These are phyloP conservation scores for Hanseniaspora meyeri DNA, from an alignment of 805 yeast species.

Conservation along the genomic window DNA sequence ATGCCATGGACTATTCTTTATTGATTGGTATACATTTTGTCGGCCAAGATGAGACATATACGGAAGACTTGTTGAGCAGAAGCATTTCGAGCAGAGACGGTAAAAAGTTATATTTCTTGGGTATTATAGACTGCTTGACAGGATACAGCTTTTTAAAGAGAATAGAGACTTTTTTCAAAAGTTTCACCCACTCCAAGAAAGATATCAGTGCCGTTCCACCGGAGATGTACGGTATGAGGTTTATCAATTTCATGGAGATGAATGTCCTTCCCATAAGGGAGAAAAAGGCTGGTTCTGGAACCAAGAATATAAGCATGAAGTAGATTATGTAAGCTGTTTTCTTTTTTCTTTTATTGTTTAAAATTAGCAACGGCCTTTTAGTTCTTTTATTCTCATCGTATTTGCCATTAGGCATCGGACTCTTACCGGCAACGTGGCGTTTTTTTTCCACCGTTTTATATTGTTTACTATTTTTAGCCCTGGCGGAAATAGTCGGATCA, in stretches of 20 bases:
- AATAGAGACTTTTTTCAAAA: conserved; percentile 76
- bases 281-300: not conserved
- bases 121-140: conserved; percentile 88
- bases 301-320: not conserved
- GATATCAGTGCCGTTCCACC: conserved; percentile 87
- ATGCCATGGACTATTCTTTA: conserved; percentile 92
- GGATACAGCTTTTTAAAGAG: conserved; percentile 60
- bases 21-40: conserved; percentile 74
- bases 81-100: conserved; percentile 10
- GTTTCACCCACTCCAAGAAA: conserved; percentile 52
- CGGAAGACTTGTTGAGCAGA: conserved; percentile 15
- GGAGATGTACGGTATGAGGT: conserved; percentile 76
- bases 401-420: not conserved
- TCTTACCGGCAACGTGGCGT: not conserved
- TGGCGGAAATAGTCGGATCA: not conserved
- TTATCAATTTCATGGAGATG: conserved; percentile 43
- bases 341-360: not conserved
- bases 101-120: conserved; percentile 69
- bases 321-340: not conserved
- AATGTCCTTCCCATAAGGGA: conserved; percentile 3
- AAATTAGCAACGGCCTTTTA: no score
- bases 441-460: no score
- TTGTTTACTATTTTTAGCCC: not conserved
- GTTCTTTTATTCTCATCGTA: no score
- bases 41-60: conserved; percentile 26